Base-by-base conservation (phyloP, 345 rosid genomes). In the Melaleuca quinquenervia region DNA sequence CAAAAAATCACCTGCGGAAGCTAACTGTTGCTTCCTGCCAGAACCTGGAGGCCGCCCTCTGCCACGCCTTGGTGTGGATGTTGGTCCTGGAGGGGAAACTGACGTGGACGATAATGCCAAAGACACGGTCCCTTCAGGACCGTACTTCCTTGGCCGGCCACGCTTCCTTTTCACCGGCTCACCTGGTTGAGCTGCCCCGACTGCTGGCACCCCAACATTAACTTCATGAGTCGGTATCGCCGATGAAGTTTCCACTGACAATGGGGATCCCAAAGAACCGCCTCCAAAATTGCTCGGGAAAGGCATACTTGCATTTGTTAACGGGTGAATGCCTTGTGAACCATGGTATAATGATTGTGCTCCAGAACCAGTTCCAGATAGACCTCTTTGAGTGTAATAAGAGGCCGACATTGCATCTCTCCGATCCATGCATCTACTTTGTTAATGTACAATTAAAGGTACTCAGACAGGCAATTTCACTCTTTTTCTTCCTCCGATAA, bases 21-120 rank as follows among this genome's bases (percentile, higher is more conserved):
- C 89, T 60, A 91, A 86, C 74, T 92, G 94, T 84, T 94, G 98
- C 90, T 96, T 97, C 94, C 91, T 93, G 82, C 98, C 96, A 29
- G 92, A 92, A 62, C 98, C 98, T 0, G 95, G 98, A 50, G 99
- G 99, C 56, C 98, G 91, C 83, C 99, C 99, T 89, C 98, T 93
- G 29, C 98, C 98, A 58, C 98, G 92, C 91, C 94, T 97, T 88
- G 93, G 96, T 48, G 93, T 86, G 8, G 98, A 86, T 26, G 78
- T 29, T 60, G 45, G n/a, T 24, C 93, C 93, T 1, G 93, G 91
- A 89, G 92, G 92, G 84, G 95, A 89, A 89, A 96, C 88, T 52
- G 92, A 78, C 10, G 98, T 88, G 22, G 99, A 90, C 3, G 98
- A 93, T 89, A 96, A 90, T 87, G 96, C 99, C 89, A 95, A 90